phyloP scores from a whole-genome alignment of 2,329 filamentous ascomycete species.

The Mycogone perniciosa region DNA sequence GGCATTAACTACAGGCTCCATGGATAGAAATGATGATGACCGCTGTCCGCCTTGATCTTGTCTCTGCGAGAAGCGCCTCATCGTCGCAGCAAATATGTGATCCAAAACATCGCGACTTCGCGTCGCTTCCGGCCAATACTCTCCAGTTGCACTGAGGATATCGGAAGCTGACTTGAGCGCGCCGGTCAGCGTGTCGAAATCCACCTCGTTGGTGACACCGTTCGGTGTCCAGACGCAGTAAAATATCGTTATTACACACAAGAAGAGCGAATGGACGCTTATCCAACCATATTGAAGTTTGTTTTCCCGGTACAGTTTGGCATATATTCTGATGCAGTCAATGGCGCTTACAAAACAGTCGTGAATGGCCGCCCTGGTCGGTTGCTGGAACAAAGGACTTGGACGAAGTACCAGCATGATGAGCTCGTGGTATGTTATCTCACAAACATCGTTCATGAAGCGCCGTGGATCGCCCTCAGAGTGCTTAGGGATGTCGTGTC shows the following conservation, averaged over 20 bases:
- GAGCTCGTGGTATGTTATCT: slow-evolving; percentile 41
- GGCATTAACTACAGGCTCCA: too few species aligned
- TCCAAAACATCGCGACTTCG: slow-evolving; percentile 39
- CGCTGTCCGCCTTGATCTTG: background rate
- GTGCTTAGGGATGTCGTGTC: slow-evolving; percentile 27
- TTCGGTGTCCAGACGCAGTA: slow-evolving; percentile 45
- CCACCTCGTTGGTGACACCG: background rate
- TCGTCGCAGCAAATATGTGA: slow-evolving; percentile 6
- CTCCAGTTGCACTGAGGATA: slow-evolving; percentile 44
- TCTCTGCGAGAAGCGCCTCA: slow-evolving; percentile 5
- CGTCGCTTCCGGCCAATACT: slow-evolving; percentile 46
- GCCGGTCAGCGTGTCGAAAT: slow-evolving; percentile 20
- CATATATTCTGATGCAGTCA: slow-evolving; percentile 34
- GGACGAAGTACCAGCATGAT: slow-evolving; percentile 45
- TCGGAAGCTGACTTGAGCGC: slow-evolving; percentile 38
- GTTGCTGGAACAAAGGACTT: slow-evolving; percentile 45
- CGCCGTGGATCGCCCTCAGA: slow-evolving; percentile 2
- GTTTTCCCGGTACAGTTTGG: slow-evolving; percentile 38
- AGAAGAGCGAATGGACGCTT: slow-evolving; percentile 42
- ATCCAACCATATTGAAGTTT: slow-evolving; percentile 42
- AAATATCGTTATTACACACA: slow-evolving; percentile 43
- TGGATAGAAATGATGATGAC: slow-evolving; percentile 1
- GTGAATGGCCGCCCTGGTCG: slow-evolving; percentile 32
- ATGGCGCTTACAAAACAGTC: slow-evolving; percentile 39
- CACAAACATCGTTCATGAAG: slow-evolving; percentile 26